These are phyloP conservation scores for Nakaseomyces nivariensis DNA, from an alignment of 1,139 yeast genomes.

Conservation along the genomic window DNA sequence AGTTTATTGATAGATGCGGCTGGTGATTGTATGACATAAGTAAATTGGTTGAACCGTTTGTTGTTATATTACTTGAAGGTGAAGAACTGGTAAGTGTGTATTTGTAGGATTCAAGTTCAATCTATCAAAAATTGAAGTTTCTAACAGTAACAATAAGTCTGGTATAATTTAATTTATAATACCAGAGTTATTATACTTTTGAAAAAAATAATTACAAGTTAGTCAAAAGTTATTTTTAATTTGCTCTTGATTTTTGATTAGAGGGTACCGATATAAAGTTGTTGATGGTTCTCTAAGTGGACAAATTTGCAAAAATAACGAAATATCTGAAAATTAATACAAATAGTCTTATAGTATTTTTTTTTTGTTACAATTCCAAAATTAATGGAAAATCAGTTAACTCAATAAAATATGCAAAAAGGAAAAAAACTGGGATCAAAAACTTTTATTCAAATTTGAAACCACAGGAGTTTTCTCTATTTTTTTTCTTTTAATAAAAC, in stretches of 20 bases:
- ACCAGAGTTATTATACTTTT: neutral
- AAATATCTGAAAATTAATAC: neutral
- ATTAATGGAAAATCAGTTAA: neutral
- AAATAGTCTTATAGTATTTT: neutral
- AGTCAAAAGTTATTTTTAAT: neutral
- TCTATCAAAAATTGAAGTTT: neutral
- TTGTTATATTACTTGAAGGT: neutral
- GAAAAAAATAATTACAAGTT: neutral
- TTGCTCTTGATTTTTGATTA: neutral
- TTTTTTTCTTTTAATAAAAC: neutral
- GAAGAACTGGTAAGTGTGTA: neutral
- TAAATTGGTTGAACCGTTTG: neutral
- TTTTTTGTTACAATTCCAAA: neutral
- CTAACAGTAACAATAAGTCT: neutral
- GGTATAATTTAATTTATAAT: neutral
- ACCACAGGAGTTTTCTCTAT: neutral
- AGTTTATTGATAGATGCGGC: constrained; percentile 31
- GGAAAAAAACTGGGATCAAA: neutral
- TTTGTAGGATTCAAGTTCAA: neutral
- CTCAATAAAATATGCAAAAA: neutral
- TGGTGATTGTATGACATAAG: constrained; percentile 22
- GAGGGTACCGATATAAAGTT: neutral
- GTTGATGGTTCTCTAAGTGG: neutral
- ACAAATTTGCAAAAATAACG: neutral
- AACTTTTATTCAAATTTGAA: neutral